Evolutionary conservation across 441 rosid species (phyloP).

Genomic region (Macaranga tanarius): DNA sequence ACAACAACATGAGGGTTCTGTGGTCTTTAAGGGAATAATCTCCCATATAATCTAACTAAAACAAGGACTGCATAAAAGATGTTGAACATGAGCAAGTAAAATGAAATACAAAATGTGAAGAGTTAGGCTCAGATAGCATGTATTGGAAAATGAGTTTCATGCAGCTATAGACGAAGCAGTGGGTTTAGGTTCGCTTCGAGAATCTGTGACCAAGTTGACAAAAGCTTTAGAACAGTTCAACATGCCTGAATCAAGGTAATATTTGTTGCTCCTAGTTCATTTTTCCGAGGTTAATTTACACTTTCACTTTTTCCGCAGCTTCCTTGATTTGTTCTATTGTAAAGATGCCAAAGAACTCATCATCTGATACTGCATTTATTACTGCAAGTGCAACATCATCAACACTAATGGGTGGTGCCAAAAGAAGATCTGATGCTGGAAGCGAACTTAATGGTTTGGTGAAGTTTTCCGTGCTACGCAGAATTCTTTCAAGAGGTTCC

Average conservation of each 20-base stretch:
- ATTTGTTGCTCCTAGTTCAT: neutral
- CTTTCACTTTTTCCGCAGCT: conserved; percentile 66
- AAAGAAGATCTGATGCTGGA: conserved; percentile 80
- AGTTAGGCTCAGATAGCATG: too few relatives aligned
- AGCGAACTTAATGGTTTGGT: conserved; percentile 70
- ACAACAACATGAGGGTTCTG: too few relatives aligned
- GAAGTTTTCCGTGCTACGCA: conserved; percentile 53
- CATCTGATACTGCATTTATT: conserved; percentile 61
- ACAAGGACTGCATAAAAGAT: too few relatives aligned
- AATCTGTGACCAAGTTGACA: neutral
- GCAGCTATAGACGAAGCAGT: neutral
- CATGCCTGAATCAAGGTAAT: neutral
- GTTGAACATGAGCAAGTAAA: too few relatives aligned
- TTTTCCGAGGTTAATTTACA: conserved; percentile 23
- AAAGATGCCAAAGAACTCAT: conserved; percentile 77
- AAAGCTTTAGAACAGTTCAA: neutral
- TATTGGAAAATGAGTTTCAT: too few relatives aligned
- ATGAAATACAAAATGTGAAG: too few relatives aligned
- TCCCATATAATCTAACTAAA: too few relatives aligned
- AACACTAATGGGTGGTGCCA: conserved; percentile 78
- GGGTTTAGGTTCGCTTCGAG: neutral
- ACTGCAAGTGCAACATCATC: conserved; percentile 82
- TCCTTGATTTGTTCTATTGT: conserved; percentile 92
- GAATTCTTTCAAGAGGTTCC: conserved; percentile 63
- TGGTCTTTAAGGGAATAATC: too few relatives aligned